A percentile compares a stretch with the other conserved stretches of the same genome.
phyloP scores from a whole-genome alignment of 164 flowering plant genomes.

The Magnolia kwangsiensis region DNA sequence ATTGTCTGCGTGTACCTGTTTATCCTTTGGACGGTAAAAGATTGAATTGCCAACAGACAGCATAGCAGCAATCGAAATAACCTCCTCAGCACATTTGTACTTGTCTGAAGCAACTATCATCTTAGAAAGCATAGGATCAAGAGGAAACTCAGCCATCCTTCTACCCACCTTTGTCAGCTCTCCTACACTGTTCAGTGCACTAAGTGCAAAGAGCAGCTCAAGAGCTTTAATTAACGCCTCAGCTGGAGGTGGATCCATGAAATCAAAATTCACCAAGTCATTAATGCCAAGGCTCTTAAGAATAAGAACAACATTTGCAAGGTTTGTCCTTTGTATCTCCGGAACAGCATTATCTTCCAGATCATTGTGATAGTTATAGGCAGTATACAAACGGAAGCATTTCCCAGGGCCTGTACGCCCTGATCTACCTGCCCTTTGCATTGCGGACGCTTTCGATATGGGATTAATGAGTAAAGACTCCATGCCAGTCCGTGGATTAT shows the following conservation, averaged over 20 bases:
- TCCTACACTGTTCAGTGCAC: conserved; percentile 84
- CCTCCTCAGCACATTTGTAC: conserved; percentile 82
- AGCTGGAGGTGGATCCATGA: conserved; percentile 96
- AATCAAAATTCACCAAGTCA: conserved; percentile 79
- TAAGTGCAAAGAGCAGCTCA: conserved; percentile 75
- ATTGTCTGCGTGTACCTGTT: conserved; percentile 98
- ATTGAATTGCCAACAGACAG: conserved; percentile 91
- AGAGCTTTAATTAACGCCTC: conserved; percentile 86
- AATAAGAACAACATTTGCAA: conserved; percentile 85
- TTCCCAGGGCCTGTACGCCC: conserved; percentile 97
- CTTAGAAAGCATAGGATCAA: conserved; percentile 95
- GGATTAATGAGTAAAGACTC: conserved; percentile 81
- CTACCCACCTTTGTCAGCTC: conserved; percentile 88
- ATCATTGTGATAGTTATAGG: conserved; percentile 64
- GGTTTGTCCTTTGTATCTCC: conserved; percentile 90
- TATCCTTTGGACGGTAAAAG: conserved; percentile 94
- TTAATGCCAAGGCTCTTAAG: conserved; percentile 93
- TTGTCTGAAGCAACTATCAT: conserved; percentile 94
- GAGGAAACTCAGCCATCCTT: conserved; percentile 95
- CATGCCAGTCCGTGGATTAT: conserved; percentile 94
- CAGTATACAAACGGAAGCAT: conserved; percentile 85
- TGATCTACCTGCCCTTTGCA: conserved; percentile 88
- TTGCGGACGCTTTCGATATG: conserved; percentile 93
- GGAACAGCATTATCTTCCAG: conserved; percentile 90
- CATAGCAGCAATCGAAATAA: conserved; percentile 94